Conservation (phyloP, 345 rosid genomes). For the Bretschneidera sinensis region DNA sequence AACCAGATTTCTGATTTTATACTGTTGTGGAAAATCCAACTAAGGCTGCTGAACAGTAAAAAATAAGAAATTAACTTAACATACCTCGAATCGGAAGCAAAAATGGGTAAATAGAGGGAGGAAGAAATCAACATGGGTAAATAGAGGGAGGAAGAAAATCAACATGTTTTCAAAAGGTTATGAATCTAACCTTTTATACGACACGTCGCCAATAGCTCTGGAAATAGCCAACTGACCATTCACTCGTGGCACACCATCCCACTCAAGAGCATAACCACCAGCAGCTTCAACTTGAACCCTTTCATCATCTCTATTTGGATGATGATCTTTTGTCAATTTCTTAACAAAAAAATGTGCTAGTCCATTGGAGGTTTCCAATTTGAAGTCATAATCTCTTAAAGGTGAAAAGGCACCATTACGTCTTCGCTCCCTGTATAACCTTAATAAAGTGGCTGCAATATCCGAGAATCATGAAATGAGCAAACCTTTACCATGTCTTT, state of each 20-base stretch:
- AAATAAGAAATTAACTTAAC: background rate
- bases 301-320: slow-evolving; percentile 90
- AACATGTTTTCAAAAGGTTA: background rate
- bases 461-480: slow-evolving; percentile 14
- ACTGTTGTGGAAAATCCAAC: background rate
- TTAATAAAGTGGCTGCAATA: slow-evolving; percentile 66
- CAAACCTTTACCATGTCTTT: slow-evolving; percentile 7
- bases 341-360: slow-evolving; percentile 46
- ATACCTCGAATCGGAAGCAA: background rate
- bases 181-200: slow-evolving; percentile 43
- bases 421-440: slow-evolving; percentile 64
- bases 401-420: slow-evolving; percentile 44
- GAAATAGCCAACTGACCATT: slow-evolving; percentile 89
- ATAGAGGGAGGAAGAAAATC: background rate
- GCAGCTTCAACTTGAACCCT: slow-evolving; percentile 78
- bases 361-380: slow-evolving; percentile 43
- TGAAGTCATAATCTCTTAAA: slow-evolving; percentile 36
- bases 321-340: slow-evolving; percentile 85
- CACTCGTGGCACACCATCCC: slow-evolving; percentile 79
- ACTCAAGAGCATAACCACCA: slow-evolving; percentile 80
- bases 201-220: slow-evolving; percentile 82
- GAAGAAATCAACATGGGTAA: background rate
- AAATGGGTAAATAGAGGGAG: background rate
- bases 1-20: too few species aligned
- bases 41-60: background rate